Conservation (phyloP, 805 yeast genomes). For the Cyberlindnera saturnus region DNA sequence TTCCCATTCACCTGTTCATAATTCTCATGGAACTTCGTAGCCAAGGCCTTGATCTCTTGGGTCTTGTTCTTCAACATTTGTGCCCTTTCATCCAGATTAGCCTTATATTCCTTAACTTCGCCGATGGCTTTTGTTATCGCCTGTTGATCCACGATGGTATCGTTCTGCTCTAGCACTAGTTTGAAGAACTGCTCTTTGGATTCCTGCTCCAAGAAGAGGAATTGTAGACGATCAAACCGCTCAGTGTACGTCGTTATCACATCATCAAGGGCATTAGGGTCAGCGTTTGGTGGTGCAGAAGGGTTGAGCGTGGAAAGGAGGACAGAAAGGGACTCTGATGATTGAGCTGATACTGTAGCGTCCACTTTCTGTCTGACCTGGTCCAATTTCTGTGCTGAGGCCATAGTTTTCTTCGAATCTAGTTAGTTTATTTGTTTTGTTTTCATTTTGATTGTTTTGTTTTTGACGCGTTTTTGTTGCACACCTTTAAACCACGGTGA, state of each 20-base stretch:
- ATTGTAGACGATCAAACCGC: conserved; percentile 48
- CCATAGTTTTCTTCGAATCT: neutral
- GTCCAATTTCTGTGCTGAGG: neutral
- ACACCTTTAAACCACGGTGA: no score
- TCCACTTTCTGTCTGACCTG: neutral
- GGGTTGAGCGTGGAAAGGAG: conserved; percentile 1
- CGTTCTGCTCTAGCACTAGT: conserved; percentile 34
- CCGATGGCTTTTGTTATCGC: neutral
- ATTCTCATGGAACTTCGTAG: neutral
- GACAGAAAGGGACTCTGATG: neutral
- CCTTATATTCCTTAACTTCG: neutral
- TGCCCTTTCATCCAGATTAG: neutral
- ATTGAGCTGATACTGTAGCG: neutral
- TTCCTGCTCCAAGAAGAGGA: conserved; percentile 65
- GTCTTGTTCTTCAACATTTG: conserved; percentile 3
- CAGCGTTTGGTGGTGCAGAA: conserved; percentile 5
- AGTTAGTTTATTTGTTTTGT: no score
- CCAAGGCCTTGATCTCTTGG: conserved; percentile 17
- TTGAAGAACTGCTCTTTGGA: conserved; percentile 63
- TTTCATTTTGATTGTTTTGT: no score
- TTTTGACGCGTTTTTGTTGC: no score
- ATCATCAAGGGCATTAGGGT: conserved; percentile 29
- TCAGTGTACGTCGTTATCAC: conserved; percentile 29
- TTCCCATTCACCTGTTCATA: neutral
- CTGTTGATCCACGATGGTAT: neutral